phyloP scores from a whole-genome alignment of 306 rosid species.

The Trifolium pratense region DNA sequence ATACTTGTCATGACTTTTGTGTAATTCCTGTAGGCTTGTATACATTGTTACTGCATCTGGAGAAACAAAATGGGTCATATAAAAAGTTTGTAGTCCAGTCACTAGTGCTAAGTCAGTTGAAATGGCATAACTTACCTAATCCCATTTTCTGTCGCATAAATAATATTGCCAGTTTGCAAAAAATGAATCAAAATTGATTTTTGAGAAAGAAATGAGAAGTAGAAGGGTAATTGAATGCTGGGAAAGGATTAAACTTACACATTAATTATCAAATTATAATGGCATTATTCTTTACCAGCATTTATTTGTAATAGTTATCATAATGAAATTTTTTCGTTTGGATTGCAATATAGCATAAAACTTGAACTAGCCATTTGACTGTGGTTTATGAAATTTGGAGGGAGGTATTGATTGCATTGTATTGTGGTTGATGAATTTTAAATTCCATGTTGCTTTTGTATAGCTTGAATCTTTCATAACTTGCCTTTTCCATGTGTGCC shows the following conservation, averaged over 20 bases:
- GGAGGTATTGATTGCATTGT: background rate
- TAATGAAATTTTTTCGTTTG: too few relatives aligned
- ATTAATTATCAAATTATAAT: slow-evolving; percentile 5
- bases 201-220: slow-evolving; percentile 22
- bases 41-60: slow-evolving; percentile 12
- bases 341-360: too few relatives aligned
- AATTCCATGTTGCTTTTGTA: slow-evolving; percentile 24
- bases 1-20: background rate
- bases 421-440: too few relatives aligned
- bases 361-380: too few relatives aligned
- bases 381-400: background rate
- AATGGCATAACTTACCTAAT: slow-evolving; percentile 25
- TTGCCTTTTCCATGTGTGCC: slow-evolving; percentile 43
- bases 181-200: slow-evolving; percentile 11
- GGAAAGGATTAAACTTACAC: slow-evolving; percentile 14
- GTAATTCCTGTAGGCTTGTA: slow-evolving; percentile 16
- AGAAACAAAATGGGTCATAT: slow-evolving; percentile 5
- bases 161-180: slow-evolving; percentile 1
- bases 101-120: slow-evolving; percentile 13
- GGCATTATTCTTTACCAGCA: background rate
- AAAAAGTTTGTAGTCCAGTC: background rate
- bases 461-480: slow-evolving; percentile 37
- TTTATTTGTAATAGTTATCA: too few relatives aligned
- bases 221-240: slow-evolving; percentile 17
- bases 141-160: slow-evolving; percentile 9